Percentiles rank a stretch among this genome's conserved stretches.
These are phyloP conservation scores for Neurospora discreta DNA, from an alignment of 495 filamentous ascomycete genomes.

Conservation along the genomic window DNA sequence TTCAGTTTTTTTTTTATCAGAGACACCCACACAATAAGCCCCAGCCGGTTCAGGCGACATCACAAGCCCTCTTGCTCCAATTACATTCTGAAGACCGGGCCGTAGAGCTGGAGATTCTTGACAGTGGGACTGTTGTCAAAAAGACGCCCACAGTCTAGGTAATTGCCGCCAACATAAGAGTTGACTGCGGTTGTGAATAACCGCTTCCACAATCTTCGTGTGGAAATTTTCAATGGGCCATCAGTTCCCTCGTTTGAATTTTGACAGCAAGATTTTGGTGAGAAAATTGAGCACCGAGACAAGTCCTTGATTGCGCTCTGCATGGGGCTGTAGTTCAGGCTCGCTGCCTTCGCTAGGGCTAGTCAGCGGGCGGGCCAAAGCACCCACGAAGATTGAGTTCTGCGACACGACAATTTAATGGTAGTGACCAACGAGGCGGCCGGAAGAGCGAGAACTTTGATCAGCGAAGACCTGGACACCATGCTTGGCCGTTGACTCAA, in stretches of 20 bases:
- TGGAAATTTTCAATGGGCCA: neutral
- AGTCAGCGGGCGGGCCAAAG: conserved; percentile 31
- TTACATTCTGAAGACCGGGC: too few relatives aligned
- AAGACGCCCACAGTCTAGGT: neutral
- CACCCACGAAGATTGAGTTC: conserved; percentile 34
- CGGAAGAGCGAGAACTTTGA: too few relatives aligned
- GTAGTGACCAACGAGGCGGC: too few relatives aligned
- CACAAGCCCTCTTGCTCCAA: too few relatives aligned
- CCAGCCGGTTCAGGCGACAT: too few relatives aligned
- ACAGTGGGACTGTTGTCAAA: neutral
- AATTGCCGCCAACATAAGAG: neutral
- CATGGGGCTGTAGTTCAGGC: conserved; percentile 44
- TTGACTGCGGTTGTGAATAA: neutral
- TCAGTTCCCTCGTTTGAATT: neutral
- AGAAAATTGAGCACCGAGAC: neutral
- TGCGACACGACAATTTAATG: conserved; percentile 22
- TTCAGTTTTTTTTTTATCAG: too few relatives aligned
- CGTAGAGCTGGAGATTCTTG: too few relatives aligned
- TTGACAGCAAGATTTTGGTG: neutral
- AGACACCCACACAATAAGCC: too few relatives aligned
- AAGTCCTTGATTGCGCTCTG: conserved; percentile 40
- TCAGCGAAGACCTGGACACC: too few relatives aligned
- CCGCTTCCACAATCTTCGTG: neutral
- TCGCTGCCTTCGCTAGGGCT: conserved; percentile 42
- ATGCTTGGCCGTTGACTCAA: too few relatives aligned